Evolutionary conservation across 371 early-diverging fungal species (phyloP).

Genomic region (Lichtheimia corymbifera): DNA sequence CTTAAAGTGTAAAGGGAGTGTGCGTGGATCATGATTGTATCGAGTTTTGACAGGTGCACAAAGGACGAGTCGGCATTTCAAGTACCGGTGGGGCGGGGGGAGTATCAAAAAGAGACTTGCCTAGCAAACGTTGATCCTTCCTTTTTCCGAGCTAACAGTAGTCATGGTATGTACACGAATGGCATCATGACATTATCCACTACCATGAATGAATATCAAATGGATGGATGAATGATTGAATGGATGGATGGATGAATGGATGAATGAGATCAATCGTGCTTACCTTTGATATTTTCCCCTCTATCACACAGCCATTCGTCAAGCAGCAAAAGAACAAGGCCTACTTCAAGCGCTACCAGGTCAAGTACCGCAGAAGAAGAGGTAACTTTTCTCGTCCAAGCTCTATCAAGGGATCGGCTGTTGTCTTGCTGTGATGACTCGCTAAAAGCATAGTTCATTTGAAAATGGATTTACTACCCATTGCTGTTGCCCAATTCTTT

Average conservation of each 20-base stretch:
- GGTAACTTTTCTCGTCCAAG: constrained; percentile 63
- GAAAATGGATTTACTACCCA: constrained; percentile 40
- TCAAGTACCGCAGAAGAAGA: constrained; percentile 98
- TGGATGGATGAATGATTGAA: constrained; percentile 11
- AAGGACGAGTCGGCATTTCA: too few species aligned
- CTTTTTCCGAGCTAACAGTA: constrained; percentile 15
- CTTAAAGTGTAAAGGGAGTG: too few species aligned
- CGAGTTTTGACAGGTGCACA: too few species aligned
- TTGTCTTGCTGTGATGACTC: constrained; percentile 16
- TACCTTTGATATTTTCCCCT: neutral
- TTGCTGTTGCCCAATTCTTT: constrained; percentile 67
- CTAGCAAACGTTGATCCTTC: constrained; percentile 1
- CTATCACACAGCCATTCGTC: constrained; percentile 43
- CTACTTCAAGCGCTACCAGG: constrained; percentile 99
- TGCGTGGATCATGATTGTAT: too few species aligned
- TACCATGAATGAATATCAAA: neutral
- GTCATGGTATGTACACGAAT: constrained; percentile 13
- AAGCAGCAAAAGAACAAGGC: constrained; percentile 61
- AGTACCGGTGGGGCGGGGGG: too few species aligned
- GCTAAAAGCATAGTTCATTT: constrained; percentile 75
- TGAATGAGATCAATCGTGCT: neutral
- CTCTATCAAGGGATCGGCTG: neutral
- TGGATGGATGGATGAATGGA: constrained; percentile 9
- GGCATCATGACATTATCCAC: neutral
- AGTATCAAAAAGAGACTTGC: too few species aligned